phyloP scores from a whole-genome alignment of 805 yeast species.

The Candida schatavii region DNA sequence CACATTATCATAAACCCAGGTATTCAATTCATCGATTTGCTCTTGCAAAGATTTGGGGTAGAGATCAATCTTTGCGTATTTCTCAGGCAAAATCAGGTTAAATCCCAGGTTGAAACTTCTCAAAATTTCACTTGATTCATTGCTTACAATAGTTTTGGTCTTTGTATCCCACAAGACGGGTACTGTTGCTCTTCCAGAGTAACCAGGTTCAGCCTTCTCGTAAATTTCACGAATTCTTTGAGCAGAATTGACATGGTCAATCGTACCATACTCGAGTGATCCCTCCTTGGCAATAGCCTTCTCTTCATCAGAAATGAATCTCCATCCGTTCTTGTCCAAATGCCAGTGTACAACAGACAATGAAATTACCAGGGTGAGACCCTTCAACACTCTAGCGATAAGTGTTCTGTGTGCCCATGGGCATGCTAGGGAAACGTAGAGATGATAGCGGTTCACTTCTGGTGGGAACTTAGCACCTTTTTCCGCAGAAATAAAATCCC shows the following conservation, averaged over 20 bases:
- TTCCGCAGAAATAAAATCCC: conserved; percentile 57
- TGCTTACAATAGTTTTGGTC: conserved; percentile 78
- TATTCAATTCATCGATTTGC: conserved; percentile 73
- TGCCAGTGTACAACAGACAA: conserved; percentile 88
- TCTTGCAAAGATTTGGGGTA: conserved; percentile 55
- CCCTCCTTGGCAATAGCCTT: conserved; percentile 46
- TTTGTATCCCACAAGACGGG: conserved; percentile 93
- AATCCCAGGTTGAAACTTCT: conserved; percentile 80
- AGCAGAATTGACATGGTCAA: conserved; percentile 51
- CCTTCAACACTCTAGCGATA: conserved; percentile 71
- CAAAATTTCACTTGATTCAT: conserved; percentile 87
- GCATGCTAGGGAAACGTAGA: conserved; percentile 85
- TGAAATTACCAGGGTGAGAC: conserved; percentile 54
- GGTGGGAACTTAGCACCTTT: conserved; percentile 67
- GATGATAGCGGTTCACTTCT: conserved; percentile 78
- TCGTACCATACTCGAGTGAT: conserved; percentile 44
- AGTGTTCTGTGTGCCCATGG: conserved; percentile 95
- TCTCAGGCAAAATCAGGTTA: conserved; percentile 49
- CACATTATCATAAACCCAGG: conserved; percentile 79
- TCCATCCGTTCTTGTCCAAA: conserved; percentile 88
- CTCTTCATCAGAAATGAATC: conserved; percentile 57
- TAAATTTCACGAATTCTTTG: conserved; percentile 69
- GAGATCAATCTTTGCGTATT: conserved; percentile 52
- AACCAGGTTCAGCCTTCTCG: conserved; percentile 69
- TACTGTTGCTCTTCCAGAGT: conserved; percentile 83